These are phyloP conservation scores for Chlamydomonas reinhardtii DNA, from an alignment of 163 green algal species.

Conservation along the genomic window DNA sequence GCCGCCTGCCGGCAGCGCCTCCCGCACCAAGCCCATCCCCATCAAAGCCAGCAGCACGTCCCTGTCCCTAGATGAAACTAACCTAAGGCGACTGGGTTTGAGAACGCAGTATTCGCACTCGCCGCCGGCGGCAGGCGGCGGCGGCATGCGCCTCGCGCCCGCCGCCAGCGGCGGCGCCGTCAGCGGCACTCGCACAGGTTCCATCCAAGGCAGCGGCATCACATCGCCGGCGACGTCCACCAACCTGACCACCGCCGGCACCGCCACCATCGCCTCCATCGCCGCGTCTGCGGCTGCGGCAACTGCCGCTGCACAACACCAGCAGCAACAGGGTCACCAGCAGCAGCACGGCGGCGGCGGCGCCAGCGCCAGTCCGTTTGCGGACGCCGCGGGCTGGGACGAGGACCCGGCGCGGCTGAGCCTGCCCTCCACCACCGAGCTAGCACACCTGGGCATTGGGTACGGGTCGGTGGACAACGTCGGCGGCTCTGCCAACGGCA, in stretches of 20 bases:
- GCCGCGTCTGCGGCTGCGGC: too few relatives aligned
- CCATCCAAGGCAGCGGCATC: too few relatives aligned
- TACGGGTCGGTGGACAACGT: too few relatives aligned
- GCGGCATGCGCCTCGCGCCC: not conserved
- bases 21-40: not conserved
- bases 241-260: too few relatives aligned
- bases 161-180: not conserved
- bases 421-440: not conserved
- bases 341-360: not conserved
- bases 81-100: slow-evolving; percentile 1
- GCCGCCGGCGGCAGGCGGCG: not conserved
- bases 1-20: not conserved
- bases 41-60: slow-evolving; percentile 4
- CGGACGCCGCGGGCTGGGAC: not conserved
- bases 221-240: too few relatives aligned
- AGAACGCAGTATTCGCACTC: not conserved
- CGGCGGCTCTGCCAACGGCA: too few relatives aligned
- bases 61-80: slow-evolving; percentile 16
- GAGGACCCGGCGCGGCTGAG: slow-evolving; percentile 7
- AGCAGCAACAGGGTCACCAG: too few relatives aligned
- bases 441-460: too few relatives aligned
- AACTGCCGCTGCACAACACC: too few relatives aligned
- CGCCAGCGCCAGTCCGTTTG: not conserved
- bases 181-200: too few relatives aligned
- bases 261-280: too few relatives aligned